A percentile compares a stretch with the other conserved stretches of the same genome.
These are phyloP conservation scores for Pyrrhoderma noxium DNA, from an alignment of 1,284 basidiomycete genomes.

Conservation along the genomic window DNA sequence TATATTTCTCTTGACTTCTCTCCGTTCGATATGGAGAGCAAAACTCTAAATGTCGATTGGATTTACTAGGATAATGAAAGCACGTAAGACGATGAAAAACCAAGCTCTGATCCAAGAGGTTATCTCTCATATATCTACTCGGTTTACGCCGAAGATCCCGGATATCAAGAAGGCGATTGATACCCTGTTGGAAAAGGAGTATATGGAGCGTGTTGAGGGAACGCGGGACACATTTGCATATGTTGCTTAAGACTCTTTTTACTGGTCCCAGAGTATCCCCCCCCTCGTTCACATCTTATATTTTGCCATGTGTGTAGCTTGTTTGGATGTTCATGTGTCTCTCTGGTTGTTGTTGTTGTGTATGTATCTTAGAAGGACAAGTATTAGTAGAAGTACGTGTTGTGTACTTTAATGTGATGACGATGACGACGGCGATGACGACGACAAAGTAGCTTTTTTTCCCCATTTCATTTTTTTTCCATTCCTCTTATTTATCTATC, in stretches of 20 bases:
- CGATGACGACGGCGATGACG: no score
- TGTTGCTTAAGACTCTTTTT: slow-evolving; percentile 41
- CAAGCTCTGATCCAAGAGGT: slow-evolving; percentile 92
- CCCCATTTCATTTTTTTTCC: no score
- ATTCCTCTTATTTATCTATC: no score
- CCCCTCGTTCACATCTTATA: no score
- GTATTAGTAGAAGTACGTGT: no score
- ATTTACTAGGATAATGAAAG: slow-evolving; percentile 85
- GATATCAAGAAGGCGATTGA: slow-evolving; percentile 98
- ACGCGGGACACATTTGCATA: slow-evolving; percentile 75
- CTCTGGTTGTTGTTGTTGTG: no score
- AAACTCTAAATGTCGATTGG: background rate
- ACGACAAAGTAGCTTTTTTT: no score
- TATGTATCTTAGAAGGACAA: no score
- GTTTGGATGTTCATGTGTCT: no score
- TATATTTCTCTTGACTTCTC: slow-evolving; percentile 12
- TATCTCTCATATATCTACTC: slow-evolving; percentile 82
- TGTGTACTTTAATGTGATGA: no score
- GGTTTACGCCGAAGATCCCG: slow-evolving; percentile 85
- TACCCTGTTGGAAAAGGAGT: slow-evolving; percentile 94
- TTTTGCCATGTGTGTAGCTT: no score
- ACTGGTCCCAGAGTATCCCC: background rate
- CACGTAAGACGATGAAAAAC: slow-evolving; percentile 96
- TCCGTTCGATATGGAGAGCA: background rate
- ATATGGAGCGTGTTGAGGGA: slow-evolving; percentile 87